Evolutionary conservation across 768 basidiomycete genomes (phyloP).

Genomic region (Myochromella boudieri): DNA sequence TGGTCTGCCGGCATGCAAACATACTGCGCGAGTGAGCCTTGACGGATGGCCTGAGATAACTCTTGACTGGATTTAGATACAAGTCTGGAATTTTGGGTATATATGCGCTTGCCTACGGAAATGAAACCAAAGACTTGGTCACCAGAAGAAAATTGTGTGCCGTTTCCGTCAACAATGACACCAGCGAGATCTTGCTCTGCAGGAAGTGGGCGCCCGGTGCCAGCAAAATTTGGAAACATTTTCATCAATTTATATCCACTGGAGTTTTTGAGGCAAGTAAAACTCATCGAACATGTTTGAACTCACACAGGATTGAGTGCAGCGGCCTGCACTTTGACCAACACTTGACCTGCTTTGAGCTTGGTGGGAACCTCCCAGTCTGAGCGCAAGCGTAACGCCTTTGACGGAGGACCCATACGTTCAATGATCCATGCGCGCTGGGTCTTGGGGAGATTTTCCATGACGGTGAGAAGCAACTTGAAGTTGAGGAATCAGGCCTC

Average conservation of each 20-base stretch:
- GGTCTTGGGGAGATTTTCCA: conserved; percentile 24
- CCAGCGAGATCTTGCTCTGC: conserved; percentile 69
- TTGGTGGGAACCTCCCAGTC: conserved; percentile 39
- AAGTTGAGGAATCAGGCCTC: background rate
- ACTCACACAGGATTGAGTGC: conserved; percentile 71
- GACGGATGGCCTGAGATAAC: conserved; percentile 33
- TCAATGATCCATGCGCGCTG: conserved; percentile 41
- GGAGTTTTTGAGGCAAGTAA: conserved; percentile 2
- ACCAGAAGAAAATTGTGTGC: conserved; percentile 51
- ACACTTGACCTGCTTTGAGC: conserved; percentile 31
- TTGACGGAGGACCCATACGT: conserved; percentile 29
- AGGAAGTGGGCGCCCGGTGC: conserved; percentile 47
- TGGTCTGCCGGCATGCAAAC: conserved; percentile 39
- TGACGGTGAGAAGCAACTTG: conserved; percentile 7
- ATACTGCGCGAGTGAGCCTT: conserved; percentile 65
- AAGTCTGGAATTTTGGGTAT: conserved; percentile 16
- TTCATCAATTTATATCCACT: conserved; percentile 65
- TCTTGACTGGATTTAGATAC: conserved; percentile 7
- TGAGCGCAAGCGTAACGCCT: conserved; percentile 30
- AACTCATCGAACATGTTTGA: background rate
- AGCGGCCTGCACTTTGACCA: conserved; percentile 37
- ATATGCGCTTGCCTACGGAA: too few species aligned
- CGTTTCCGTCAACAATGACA: conserved; percentile 54
- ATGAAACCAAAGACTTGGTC: conserved; percentile 66
- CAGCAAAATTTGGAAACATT: conserved; percentile 39